Conservation (phyloP, 2,329 filamentous ascomycete species). For the Diaporthe ampelina region DNA sequence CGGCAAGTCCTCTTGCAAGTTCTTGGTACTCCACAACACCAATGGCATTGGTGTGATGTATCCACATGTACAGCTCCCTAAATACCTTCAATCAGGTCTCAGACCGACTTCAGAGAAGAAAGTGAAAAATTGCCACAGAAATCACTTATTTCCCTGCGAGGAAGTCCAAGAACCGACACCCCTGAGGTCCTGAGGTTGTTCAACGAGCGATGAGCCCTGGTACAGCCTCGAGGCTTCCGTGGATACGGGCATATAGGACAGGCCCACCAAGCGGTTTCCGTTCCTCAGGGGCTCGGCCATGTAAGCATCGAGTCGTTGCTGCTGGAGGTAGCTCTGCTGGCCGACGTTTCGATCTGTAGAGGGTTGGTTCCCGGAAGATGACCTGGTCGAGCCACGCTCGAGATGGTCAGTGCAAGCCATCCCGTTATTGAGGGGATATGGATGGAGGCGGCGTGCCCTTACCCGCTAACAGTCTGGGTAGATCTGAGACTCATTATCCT, state of each 20-base stretch:
- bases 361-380: not conserved
- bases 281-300: constrained; percentile 2
- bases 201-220: not conserved
- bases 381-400: not conserved
- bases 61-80: too few relatives aligned
- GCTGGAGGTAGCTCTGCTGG: constrained; percentile 23
- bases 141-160: not conserved
- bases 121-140: too few relatives aligned
- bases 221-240: not conserved
- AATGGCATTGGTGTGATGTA: too few relatives aligned
- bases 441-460: too few relatives aligned
- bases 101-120: too few relatives aligned
- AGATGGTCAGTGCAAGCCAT: not conserved
- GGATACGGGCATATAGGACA: not conserved
- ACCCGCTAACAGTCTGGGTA: not conserved
- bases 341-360: too few relatives aligned
- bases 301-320: constrained; percentile 7
- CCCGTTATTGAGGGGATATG: too few relatives aligned
- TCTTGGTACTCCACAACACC: too few relatives aligned
- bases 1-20: too few relatives aligned
- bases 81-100: too few relatives aligned
- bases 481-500: not conserved
- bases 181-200: not conserved
- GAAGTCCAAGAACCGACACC: not conserved
- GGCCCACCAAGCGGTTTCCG: not conserved